These are phyloP conservation scores for Cornus kousa DNA, from an alignment of 148 eudicot species.

Conservation along the genomic window DNA sequence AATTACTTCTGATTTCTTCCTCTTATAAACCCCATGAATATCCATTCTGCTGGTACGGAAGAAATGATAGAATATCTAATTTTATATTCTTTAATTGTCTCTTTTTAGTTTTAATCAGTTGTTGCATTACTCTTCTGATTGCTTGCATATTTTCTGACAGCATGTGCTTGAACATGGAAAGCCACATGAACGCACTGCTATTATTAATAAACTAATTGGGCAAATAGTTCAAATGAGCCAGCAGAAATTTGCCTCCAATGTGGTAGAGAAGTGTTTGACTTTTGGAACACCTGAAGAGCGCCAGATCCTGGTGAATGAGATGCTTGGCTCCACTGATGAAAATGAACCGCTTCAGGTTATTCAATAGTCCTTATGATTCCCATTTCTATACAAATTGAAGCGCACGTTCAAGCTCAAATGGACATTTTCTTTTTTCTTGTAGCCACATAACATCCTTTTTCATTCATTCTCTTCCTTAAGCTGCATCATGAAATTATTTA, in stretches of 20 bases:
- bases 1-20: background rate
- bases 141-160: conserved; percentile 30
- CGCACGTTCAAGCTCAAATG: background rate
- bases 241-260: conserved; percentile 93
- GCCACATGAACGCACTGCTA: conserved; percentile 75
- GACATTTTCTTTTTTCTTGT: background rate
- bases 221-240: conserved; percentile 93
- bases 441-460: background rate
- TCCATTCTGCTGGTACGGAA: background rate
- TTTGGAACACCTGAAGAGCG: conserved; percentile 82
- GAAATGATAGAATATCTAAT: background rate
- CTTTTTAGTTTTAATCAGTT: background rate
- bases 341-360: conserved; percentile 90
- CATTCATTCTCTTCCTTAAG: background rate
- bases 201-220: conserved; percentile 60
- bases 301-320: conserved; percentile 60
- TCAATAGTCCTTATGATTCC: background rate
- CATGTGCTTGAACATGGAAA: conserved; percentile 92
- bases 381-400: background rate
- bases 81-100: background rate
- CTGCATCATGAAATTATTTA: background rate
- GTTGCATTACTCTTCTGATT: conserved; percentile 12
- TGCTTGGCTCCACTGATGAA: conserved; percentile 76
- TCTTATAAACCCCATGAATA: background rate
- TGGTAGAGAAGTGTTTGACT: conserved; percentile 78